Evolutionary conservation across 371 early-diverging fungal species (phyloP), one percentile per base, ranked within the genome.

Genomic region (Mortierella sp.): DNA sequence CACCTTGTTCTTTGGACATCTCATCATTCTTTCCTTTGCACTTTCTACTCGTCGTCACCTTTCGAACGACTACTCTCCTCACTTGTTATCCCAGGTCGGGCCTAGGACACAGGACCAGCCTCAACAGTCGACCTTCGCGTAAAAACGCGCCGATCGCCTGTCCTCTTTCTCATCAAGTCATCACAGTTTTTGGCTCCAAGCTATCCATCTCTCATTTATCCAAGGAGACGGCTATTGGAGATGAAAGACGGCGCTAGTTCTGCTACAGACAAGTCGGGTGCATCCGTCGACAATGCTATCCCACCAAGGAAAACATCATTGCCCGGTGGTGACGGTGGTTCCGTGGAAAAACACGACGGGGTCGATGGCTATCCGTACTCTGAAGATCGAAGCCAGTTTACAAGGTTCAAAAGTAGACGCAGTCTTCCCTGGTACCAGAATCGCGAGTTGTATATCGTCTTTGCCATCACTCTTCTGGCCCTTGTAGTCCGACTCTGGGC

Each of bases 401-500:
- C 64, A 49, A 73, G 57, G 60, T 58, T 58, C 60, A 64, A 24
- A 38, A 70, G 58, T 52, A 51, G 70, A 48, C 58, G 63, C n/a
- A 58, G 67, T 23, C 49, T 54, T 27, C 50, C 70, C n/a, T 76
- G 78, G 78, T 76, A 76, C 56, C 64, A 65, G 55, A 65, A 54
- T 27, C 62, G 59, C 7, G 78, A 76, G 18, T 31, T 69, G 10
- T 70, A 69, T 47, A 53, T 70, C 46, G 58, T 59, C 7, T 18
- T 30, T 23, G 55, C 58, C 28, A 65, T 76, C 63, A 69, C 70
- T 0, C 42, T 43, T 13, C 9, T 76, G 31, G 61, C 78, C 1
- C 28, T 65, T 23, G 59, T 76, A 18, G 78, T 76, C 21, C 57
- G 78, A 24, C 66, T 76, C 10, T 76, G 78, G 78, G 70, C 65